Percentiles rank a stretch among this genome's conserved stretches.
phyloP scores from a whole-genome alignment of 805 yeast species.

The Pichia nakasei region DNA sequence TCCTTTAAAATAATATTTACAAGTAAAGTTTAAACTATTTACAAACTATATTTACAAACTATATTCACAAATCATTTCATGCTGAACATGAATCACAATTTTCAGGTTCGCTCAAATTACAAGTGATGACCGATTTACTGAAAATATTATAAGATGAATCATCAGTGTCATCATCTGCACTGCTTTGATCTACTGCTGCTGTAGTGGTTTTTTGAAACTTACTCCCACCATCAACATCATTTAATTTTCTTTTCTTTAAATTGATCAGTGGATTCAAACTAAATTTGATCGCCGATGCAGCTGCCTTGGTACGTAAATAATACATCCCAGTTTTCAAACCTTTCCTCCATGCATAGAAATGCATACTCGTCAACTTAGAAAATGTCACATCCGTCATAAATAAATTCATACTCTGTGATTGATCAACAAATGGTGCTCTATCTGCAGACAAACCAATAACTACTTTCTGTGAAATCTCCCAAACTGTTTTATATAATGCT shows the following conservation, averaged over 20 bases:
- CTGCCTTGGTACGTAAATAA: conserved; percentile 95
- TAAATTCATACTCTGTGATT: conserved; percentile 88
- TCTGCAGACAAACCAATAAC: conserved; percentile 84
- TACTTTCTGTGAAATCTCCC: conserved; percentile 88
- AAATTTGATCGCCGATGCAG: conserved; percentile 93
- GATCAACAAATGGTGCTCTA: conserved; percentile 70
- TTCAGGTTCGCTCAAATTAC: conserved; percentile 19
- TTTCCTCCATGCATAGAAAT: conserved; percentile 97
- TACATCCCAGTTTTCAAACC: conserved; percentile 99
- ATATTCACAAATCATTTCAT: conserved; percentile 7
- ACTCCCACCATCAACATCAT: neutral
- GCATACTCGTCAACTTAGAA: conserved; percentile 97
- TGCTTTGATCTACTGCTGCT: neutral
- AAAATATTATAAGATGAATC: conserved; percentile 9
- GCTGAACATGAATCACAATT: conserved; percentile 37
- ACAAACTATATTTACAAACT: neutral
- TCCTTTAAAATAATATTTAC: neutral
- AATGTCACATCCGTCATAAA: conserved; percentile 85
- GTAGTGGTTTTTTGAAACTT: neutral
- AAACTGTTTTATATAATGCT: conserved; percentile 81
- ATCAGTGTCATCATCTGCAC: neutral
- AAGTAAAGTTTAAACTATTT: neutral
- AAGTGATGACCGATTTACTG: conserved; percentile 14
- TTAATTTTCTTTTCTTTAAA: neutral
- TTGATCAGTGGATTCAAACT: conserved; percentile 43